Base-by-base conservation (phyloP, 495 filamentous ascomycete genomes). In the Antarctomyces pellizariae region DNA sequence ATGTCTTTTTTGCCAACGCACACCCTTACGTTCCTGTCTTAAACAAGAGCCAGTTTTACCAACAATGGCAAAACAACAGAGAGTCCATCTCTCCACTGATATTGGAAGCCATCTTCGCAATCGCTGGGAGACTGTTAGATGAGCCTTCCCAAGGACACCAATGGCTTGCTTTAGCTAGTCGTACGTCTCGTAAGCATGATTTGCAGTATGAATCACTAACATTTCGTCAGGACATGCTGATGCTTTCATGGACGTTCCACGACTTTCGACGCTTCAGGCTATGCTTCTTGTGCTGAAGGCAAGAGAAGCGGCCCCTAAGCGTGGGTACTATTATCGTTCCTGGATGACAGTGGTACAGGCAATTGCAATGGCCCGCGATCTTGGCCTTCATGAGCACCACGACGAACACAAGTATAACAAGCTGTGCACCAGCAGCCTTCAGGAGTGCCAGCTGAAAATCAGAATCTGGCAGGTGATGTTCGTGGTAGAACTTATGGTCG, bases 1-100 rank as follows among this genome's bases (percentile, higher is more conserved):
- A 86, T 20, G 74, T 91, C 22, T 99, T 80, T 39, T 99, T 99
- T 40, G 54, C 59, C 28, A 67, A 92, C 36, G 77, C 93, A 18
- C 86, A 99, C 37, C 84, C 89, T 5, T 99, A 93, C 41, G 70
- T 90, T n/a, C 86, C 86, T 0, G 78, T 99, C 1, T 50, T 95
- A 30, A 84, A 90, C 46, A 72, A 79, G 38, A 47, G 63, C 9
- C 64, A 74, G 26, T 68, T 99, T 29, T 91, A 86, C 43, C 72
- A 77, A 9, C 82, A 92, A 54, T 99, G 89, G 89, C 67, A 75
- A 30, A 70, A 70, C 22, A 74, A 84, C 35, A 65, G 78, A 28
- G 65, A 72, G 17, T 70, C 75, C 1, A 83, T 99, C 5, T 95
- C 86, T 0, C 89, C 86, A 8, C 57, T 99, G 26, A 54, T 99